Percentiles rank a stretch among this genome's conserved stretches.
phyloP scores from a whole-genome alignment of 306 rosid species.

The Erythrophleum fordii region DNA sequence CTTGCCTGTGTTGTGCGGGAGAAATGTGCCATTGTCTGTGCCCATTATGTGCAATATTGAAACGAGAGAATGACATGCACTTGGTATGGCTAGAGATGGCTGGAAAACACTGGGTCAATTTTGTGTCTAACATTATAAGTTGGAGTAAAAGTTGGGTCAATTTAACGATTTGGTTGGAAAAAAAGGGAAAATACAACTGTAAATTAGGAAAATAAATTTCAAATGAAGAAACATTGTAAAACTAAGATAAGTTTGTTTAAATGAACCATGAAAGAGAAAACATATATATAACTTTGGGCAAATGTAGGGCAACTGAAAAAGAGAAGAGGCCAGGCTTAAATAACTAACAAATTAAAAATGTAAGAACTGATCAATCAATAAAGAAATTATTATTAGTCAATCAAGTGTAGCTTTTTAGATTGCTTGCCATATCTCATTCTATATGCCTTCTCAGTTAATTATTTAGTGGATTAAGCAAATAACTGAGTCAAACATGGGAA shows the following conservation, averaged over 20 bases:
- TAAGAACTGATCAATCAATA: neutral
- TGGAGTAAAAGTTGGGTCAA: neutral
- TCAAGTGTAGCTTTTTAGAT: no score
- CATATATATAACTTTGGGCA: neutral
- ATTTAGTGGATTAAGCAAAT: no score
- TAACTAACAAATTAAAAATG: neutral
- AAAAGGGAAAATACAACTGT: neutral
- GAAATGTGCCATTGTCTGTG: neutral
- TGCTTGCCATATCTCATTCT: no score
- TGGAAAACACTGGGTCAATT: neutral
- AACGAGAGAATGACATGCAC: neutral
- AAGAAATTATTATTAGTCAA: neutral
- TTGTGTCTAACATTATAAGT: neutral
- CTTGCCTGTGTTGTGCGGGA: neutral
- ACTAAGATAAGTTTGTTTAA: neutral
- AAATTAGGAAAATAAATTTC: neutral
- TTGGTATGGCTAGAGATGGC: neutral
- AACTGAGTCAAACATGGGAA: no score
- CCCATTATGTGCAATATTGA: neutral
- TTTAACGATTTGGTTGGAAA: slow-evolving; percentile 16
- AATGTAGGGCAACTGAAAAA: neutral
- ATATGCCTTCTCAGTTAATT: no score
- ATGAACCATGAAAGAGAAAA: neutral
- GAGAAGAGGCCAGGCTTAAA: slow-evolving; percentile 3
- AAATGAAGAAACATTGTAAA: slow-evolving; percentile 1